Base-by-base conservation (phyloP, 495 filamentous ascomycete genomes). In the Astrothelium macrocarpum region DNA sequence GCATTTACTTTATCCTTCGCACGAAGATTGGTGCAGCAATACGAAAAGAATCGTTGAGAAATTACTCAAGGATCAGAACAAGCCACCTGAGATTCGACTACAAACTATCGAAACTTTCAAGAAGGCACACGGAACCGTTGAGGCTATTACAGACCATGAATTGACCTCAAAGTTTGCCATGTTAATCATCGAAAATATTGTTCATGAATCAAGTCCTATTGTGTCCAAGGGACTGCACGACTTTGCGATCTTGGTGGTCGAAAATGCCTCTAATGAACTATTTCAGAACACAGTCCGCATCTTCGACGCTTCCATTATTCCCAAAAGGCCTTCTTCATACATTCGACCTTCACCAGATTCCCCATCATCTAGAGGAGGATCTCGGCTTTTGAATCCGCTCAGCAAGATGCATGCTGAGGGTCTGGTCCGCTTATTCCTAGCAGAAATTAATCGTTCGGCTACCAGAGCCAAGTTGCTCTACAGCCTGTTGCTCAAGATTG, bases 1-100 rank as follows among this genome's bases (percentile, higher is more conserved):
- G 61, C 77, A 83, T 31, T 85, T 85, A 62, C 90, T 88, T 65
- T 87, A 85, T 63, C 90, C 89, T 28, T 89, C 85, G 3, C 85
- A 85, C 70, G 71, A 76, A 16, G 72, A 81, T 10, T 96, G 90
- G 87, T 77, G 86, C 32, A 74, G 76, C 4, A 86, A 89, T 65
- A 81, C 86, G 28, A 80, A 74, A 28, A 75, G 79, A 9, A 75
- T 94, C 1, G 76, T 91, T 59, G 77, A 82, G 29, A 78, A 81
- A 12, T 87, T 96, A 66, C 82, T 92, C 60, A 81, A 79, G 39
- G 80, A 87, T 66, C 80, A 77, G 14, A 79, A 71, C 59, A 84
- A 90, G 58, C 79, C 84, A 28, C 80, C 85, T 1, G 79, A 84
- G 43, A 82, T 90, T 62, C 86, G 91, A 18, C 76, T 93, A 9